Evolutionary conservation across 1,284 basidiomycete genomes (phyloP).

Genomic region (Papiliotrema fonsecae): DNA sequence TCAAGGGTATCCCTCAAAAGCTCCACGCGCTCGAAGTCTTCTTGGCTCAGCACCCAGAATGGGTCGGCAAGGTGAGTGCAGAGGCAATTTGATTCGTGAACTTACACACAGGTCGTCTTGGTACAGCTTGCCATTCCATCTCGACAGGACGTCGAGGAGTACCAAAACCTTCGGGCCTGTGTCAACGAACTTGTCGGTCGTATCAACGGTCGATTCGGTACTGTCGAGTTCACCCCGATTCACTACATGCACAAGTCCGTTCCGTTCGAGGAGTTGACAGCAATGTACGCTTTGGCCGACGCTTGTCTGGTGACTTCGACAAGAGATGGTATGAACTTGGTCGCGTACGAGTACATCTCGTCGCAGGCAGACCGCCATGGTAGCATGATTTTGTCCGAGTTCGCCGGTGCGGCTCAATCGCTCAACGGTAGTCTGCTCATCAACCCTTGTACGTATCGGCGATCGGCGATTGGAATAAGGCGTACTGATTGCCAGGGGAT

Average conservation of each 20-base stretch:
- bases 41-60: constrained; percentile 94
- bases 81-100: background rate
- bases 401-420: constrained; percentile 95
- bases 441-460: constrained; percentile 65
- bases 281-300: constrained; percentile 92
- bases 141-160: constrained; percentile 97
- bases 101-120: constrained; percentile 66
- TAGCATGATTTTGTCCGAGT: constrained; percentile 96
- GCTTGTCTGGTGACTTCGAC: constrained; percentile 94
- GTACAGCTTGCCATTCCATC: constrained; percentile 97
- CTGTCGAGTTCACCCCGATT: constrained; percentile 98
- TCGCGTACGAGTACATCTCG: constrained; percentile 99
- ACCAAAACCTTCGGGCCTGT: constrained; percentile 91
- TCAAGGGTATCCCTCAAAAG: constrained; percentile 99
- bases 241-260: constrained; percentile 98
- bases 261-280: constrained; percentile 90
- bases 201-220: constrained; percentile 97
- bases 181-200: constrained; percentile 97
- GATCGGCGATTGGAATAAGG: background rate
- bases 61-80: constrained; percentile 81
- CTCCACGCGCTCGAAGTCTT: constrained; percentile 94
- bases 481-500: constrained; percentile 53
- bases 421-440: constrained; percentile 90
- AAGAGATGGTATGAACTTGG: constrained; percentile 97
- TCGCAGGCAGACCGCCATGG: constrained; percentile 89